These are phyloP conservation scores for Bullera alba DNA, from an alignment of 768 basidiomycete species.

Conservation along the genomic window DNA sequence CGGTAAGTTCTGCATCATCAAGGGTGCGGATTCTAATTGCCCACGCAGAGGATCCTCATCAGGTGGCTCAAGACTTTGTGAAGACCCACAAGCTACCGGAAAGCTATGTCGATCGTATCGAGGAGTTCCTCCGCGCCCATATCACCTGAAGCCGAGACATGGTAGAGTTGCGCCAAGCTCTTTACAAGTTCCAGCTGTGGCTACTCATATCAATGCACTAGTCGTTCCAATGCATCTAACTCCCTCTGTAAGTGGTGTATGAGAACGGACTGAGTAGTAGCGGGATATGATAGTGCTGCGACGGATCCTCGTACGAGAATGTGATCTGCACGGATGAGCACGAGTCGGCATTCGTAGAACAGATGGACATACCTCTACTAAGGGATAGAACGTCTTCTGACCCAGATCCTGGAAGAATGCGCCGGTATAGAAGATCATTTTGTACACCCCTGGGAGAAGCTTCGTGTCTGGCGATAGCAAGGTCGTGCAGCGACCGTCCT, in stretches of 20 bases:
- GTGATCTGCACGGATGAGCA: conserved; percentile 55
- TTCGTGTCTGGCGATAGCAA: conserved; percentile 57
- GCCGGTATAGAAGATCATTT: conserved; percentile 75
- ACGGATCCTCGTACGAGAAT: conserved; percentile 63
- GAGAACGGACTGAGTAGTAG: conserved; percentile 86
- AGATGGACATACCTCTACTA: conserved; percentile 62
- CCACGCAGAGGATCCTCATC: conserved; percentile 18
- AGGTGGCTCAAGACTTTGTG: conserved; percentile 31
- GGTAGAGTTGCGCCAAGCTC: no score
- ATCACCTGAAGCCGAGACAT: background rate
- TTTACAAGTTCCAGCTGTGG: no score
- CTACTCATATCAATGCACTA: no score
- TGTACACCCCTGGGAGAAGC: conserved; percentile 64
- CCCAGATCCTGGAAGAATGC: conserved; percentile 65
- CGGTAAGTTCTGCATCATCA: conserved; percentile 8
- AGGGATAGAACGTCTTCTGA: conserved; percentile 75
- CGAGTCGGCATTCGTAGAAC: background rate
- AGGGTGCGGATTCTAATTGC: no score
- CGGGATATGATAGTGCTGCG: conserved; percentile 85
- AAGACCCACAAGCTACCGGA: conserved; percentile 25
- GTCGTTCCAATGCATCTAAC: conserved; percentile 38
- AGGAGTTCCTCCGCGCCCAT: conserved; percentile 21
- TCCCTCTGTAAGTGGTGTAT: conserved; percentile 89
- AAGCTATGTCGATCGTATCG: conserved; percentile 37
- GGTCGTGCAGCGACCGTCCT: conserved; percentile 72